phyloP scores from a whole-genome alignment of 495 filamentous ascomycete species.

The Apodospora peruviana region DNA sequence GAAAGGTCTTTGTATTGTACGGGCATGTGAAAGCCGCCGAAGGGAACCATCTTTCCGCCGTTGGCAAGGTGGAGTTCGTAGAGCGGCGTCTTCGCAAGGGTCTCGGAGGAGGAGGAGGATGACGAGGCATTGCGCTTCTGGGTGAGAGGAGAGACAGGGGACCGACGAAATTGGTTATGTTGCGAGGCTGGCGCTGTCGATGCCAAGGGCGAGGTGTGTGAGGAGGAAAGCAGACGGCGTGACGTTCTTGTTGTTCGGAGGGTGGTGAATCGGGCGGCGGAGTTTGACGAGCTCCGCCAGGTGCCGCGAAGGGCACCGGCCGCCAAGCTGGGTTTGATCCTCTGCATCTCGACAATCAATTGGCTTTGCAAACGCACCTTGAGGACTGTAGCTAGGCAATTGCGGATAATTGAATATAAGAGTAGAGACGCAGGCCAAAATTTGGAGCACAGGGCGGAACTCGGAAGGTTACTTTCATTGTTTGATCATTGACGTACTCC shows the following conservation, averaged over 20 bases:
- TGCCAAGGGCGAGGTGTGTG: not conserved
- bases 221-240: not conserved
- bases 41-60: slow-evolving; percentile 95
- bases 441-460: no score
- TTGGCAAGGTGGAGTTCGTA: slow-evolving; percentile 74
- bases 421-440: no score
- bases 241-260: not conserved
- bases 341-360: slow-evolving; percentile 19
- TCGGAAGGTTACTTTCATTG: no score
- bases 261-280: slow-evolving; percentile 4
- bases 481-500: no score
- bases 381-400: no score
- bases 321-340: slow-evolving; percentile 9
- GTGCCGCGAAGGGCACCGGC: slow-evolving; percentile 14
- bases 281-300: slow-evolving; percentile 7
- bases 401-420: no score
- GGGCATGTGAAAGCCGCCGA: slow-evolving; percentile 90
- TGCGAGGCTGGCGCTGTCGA: not conserved
- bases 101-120: slow-evolving; percentile 26
- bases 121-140: slow-evolving; percentile 19
- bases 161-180: not conserved
- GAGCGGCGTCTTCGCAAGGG: slow-evolving; percentile 66
- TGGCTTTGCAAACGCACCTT: no score
- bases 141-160: not conserved
- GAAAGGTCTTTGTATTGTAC: slow-evolving; percentile 74